phyloP scores from a whole-genome alignment of 2,329 filamentous ascomycete species.

The Teratosphaeria nubilosa region DNA sequence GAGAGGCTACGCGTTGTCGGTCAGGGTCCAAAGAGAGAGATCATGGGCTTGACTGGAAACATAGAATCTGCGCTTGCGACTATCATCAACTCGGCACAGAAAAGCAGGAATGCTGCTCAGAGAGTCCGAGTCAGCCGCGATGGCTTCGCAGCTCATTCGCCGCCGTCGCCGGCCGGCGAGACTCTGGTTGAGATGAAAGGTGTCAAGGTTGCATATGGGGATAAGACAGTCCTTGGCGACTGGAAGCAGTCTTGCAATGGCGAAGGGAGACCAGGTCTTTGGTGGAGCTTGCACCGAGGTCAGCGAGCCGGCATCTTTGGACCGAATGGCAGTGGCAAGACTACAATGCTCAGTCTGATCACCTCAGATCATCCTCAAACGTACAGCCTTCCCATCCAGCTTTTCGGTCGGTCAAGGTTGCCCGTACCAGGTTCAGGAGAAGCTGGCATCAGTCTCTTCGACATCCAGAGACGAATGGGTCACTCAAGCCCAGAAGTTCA shows the following conservation, averaged over 20 bases:
- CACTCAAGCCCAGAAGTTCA: slow-evolving; percentile 93
- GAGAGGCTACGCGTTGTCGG: slow-evolving; percentile 54
- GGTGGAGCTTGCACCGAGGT: slow-evolving; percentile 74
- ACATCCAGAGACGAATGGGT: slow-evolving; percentile 80
- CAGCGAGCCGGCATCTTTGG: slow-evolving; percentile 90
- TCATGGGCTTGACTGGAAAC: slow-evolving; percentile 33
- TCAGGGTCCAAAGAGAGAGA: slow-evolving; percentile 54
- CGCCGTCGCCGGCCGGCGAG: slow-evolving; percentile 43
- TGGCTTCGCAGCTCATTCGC: slow-evolving; percentile 16
- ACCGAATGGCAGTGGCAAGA: slow-evolving; percentile 90
- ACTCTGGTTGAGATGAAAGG: slow-evolving; percentile 78
- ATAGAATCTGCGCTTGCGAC: neutral
- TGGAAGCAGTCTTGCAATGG: slow-evolving; percentile 56
- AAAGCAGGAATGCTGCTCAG: neutral
- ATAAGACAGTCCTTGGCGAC: slow-evolving; percentile 67
- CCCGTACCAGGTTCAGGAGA: slow-evolving; percentile 52
- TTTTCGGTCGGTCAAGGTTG: slow-evolving; percentile 75
- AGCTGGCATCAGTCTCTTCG: slow-evolving; percentile 78
- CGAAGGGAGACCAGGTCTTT: slow-evolving; percentile 46
- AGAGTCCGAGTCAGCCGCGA: slow-evolving; percentile 18
- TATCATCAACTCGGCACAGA: neutral
- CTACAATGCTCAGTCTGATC: slow-evolving; percentile 81
- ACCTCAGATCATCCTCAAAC: slow-evolving; percentile 94
- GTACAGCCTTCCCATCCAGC: slow-evolving; percentile 75
- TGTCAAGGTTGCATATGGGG: slow-evolving; percentile 70